Conservation (phyloP, 768 basidiomycete species). For the Hydnum rufescens region DNA sequence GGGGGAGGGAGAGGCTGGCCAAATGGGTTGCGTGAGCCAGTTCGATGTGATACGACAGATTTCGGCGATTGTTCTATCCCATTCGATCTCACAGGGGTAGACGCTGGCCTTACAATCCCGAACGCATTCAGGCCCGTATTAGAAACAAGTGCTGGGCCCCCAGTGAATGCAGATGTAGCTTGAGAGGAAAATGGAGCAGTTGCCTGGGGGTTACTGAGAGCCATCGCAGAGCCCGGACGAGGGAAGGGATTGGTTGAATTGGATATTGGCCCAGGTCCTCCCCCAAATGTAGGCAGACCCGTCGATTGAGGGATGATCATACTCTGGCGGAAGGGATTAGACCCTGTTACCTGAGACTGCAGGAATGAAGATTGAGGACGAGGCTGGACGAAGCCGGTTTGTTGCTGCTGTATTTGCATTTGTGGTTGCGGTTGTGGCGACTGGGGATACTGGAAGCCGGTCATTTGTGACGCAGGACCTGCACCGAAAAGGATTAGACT, state of each 20-base stretch:
- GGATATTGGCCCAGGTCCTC: conserved; percentile 10
- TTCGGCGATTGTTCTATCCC: not conserved
- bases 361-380: conserved; percentile 28
- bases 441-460: not conserved
- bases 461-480: not conserved
- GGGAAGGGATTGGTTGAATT: conserved; percentile 4
- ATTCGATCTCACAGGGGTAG: conserved; percentile 38
- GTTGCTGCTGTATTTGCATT: conserved; percentile 9
- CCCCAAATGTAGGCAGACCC: conserved; percentile 30
- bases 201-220: too few relatives aligned
- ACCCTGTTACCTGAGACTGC: conserved; percentile 23
- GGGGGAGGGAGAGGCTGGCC: conserved; percentile 42
- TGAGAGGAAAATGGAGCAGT: too few relatives aligned
- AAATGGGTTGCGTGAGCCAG: conserved; percentile 91
- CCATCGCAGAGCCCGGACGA: conserved; percentile 14
- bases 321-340: conserved; percentile 73
- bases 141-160: too few relatives aligned
- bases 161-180: too few relatives aligned
- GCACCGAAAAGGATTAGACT: too few relatives aligned
- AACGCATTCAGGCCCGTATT: too few relatives aligned
- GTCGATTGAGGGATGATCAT: conserved; percentile 47
- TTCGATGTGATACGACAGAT: conserved; percentile 60
- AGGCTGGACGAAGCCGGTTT: conserved; percentile 13
- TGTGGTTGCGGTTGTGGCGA: conserved; percentile 1
- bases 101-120: conserved; percentile 29